These are phyloP conservation scores for Ensete ventricosum DNA, from an alignment of 176 grass and related monocot species.

Conservation along the genomic window DNA sequence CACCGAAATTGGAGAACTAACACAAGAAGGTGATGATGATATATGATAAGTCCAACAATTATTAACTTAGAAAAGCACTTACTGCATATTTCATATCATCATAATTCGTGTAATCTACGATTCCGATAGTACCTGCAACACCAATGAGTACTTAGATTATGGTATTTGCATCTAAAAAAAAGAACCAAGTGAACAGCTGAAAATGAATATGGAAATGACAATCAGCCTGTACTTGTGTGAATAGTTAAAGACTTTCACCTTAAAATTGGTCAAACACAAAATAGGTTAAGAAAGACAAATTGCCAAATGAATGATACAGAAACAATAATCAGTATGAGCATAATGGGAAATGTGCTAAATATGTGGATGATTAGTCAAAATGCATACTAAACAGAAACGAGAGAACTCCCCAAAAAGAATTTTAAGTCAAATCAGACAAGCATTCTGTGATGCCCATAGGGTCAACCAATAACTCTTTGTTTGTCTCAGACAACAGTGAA, in stretches of 20 bases:
- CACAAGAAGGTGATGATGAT: background rate
- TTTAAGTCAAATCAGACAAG: background rate
- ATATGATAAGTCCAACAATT: constrained; percentile 3
- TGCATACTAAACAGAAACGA: background rate
- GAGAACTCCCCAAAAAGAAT: background rate
- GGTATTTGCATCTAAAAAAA: no score
- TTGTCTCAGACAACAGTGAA: constrained; percentile 5
- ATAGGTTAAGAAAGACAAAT: background rate
- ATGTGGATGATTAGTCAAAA: no score
- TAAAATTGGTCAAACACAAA: constrained; percentile 3
- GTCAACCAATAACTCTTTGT: background rate
- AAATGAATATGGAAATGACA: no score
- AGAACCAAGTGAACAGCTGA: no score
- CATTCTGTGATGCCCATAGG: no score
- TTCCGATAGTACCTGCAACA: constrained; percentile 61
- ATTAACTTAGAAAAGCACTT: constrained; percentile 5
- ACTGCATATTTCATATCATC: constrained; percentile 99
- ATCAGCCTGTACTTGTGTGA: no score
- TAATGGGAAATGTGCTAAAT: no score
- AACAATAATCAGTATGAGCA: background rate
- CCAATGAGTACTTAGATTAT: background rate
- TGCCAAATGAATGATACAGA: background rate
- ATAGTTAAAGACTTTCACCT: no score
- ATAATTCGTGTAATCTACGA: constrained; percentile 92
- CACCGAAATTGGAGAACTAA: background rate